phyloP scores from a whole-genome alignment of 1,139 yeast genomes.

The Geotrichum bryndzae region DNA sequence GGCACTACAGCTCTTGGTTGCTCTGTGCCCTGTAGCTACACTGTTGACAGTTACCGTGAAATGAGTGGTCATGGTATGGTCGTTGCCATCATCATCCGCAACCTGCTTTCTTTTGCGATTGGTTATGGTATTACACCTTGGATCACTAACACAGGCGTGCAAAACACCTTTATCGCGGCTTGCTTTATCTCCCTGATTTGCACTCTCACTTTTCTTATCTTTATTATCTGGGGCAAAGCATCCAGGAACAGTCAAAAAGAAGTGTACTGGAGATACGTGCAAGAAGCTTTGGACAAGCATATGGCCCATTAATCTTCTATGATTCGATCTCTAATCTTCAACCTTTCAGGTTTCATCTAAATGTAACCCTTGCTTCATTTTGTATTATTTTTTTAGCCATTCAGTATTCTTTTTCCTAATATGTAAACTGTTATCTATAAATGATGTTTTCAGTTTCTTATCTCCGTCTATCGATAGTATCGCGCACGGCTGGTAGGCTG shows the following conservation, averaged over 20 bases:
- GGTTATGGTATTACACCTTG: constrained; percentile 48
- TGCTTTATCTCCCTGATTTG: constrained; percentile 42
- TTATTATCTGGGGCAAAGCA: constrained; percentile 33
- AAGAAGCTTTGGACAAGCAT: constrained; percentile 15
- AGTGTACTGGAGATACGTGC: constrained; percentile 15
- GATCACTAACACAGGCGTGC: constrained; percentile 41
- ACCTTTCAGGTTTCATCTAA: too few relatives aligned
- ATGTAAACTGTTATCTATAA: too few relatives aligned
- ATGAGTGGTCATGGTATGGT: constrained; percentile 53
- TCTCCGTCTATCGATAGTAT: too few relatives aligned
- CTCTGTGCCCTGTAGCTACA: constrained; percentile 48
- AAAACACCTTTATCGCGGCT: constrained; percentile 43
- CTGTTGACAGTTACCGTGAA: constrained; percentile 49
- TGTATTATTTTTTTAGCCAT: too few relatives aligned
- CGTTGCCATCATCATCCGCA: constrained; percentile 33
- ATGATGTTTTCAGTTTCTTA: too few relatives aligned
- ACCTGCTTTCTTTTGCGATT: constrained; percentile 44
- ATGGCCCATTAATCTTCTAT: constrained; percentile 13
- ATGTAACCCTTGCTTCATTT: too few relatives aligned
- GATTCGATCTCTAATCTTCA: background rate
- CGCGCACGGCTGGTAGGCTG: too few relatives aligned
- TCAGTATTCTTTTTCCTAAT: too few relatives aligned
- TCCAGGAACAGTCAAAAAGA: constrained; percentile 5
- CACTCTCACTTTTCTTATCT: constrained; percentile 39
- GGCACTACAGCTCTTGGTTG: constrained; percentile 52